These are phyloP conservation scores for Trichophaea hybrida DNA, from an alignment of 2,329 filamentous ascomycete genomes.

Conservation along the genomic window DNA sequence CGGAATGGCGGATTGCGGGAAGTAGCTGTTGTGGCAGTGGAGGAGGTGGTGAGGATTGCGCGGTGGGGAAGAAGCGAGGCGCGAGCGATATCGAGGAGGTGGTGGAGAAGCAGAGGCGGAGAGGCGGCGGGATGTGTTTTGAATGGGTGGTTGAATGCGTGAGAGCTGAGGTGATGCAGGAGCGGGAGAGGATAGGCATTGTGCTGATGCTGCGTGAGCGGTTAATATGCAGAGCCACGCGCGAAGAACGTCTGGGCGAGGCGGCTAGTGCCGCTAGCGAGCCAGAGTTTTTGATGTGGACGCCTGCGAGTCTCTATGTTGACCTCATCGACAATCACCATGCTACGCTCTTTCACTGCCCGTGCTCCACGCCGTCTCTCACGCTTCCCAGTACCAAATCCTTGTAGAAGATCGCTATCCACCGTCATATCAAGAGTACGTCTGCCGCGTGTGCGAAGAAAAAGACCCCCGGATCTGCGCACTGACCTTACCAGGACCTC, in stretches of 20 bases:
- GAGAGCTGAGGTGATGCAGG: not conserved
- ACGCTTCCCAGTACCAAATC: not conserved
- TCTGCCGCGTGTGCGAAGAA: not conserved
- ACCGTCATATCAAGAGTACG: not conserved
- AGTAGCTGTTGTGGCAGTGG: not conserved
- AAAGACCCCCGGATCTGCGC: no score
- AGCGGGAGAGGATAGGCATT: not conserved
- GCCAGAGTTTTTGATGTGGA: not conserved
- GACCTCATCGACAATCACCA: not conserved
- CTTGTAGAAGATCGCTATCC: not conserved
- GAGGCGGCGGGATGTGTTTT: not conserved
- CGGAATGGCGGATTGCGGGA: not conserved
- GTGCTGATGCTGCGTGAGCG: not conserved
- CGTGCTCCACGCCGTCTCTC: not conserved
- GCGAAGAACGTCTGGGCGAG: no score
- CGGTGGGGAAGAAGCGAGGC: not conserved
- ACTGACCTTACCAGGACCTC: slow-evolving; percentile 46
- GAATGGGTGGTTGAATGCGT: not conserved
- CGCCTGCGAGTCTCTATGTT: not conserved
- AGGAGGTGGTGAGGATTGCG: not conserved
- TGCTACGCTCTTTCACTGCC: not conserved
- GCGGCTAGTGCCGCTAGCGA: no score
- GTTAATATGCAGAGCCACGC: no score
- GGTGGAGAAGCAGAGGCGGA: not conserved
- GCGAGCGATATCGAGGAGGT: not conserved